These are phyloP conservation scores for Candida fluviatilis DNA, from an alignment of 805 yeast species.

Conservation along the genomic window DNA sequence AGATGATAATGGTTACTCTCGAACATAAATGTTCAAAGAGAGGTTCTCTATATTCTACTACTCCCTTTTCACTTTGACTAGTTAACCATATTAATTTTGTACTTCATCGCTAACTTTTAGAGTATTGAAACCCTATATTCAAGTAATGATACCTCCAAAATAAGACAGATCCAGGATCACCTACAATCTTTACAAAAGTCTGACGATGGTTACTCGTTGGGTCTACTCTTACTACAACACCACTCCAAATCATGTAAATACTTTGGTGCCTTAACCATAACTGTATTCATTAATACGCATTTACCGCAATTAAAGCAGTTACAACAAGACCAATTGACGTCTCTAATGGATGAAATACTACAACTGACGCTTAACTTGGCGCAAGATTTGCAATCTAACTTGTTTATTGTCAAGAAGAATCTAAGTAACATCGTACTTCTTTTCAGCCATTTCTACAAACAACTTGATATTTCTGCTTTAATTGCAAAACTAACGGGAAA, in stretches of 20 bases:
- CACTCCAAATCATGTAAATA: constrained; percentile 52
- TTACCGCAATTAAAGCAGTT: constrained; percentile 2
- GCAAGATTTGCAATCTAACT: constrained; percentile 9
- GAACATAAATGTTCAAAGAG: too few species aligned
- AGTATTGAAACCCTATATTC: constrained; percentile 43
- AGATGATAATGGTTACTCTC: too few species aligned
- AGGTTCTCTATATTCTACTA: too few species aligned
- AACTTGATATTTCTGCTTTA: constrained; percentile 38
- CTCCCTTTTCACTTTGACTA: too few species aligned
- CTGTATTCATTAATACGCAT: constrained; percentile 50
- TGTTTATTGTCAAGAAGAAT: constrained; percentile 53
- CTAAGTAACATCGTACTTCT: constrained; percentile 51
- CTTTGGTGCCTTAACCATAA: constrained; percentile 78
- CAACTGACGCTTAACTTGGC: constrained; percentile 3
- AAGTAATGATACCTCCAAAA: constrained; percentile 31
- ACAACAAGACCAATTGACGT: constrained; percentile 12
- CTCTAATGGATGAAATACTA: constrained; percentile 8
- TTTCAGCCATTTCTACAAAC: constrained; percentile 34
- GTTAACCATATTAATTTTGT: too few species aligned
- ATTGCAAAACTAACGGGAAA: not conserved
- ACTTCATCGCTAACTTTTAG: constrained; percentile 12
- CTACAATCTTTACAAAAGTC: constrained; percentile 61
- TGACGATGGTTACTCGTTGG: constrained; percentile 52
- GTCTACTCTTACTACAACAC: constrained; percentile 44
- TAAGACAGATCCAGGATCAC: constrained; percentile 44